phyloP scores from a whole-genome alignment of 2,329 filamentous ascomycete genomes.

The Fusarium xylarioides region DNA sequence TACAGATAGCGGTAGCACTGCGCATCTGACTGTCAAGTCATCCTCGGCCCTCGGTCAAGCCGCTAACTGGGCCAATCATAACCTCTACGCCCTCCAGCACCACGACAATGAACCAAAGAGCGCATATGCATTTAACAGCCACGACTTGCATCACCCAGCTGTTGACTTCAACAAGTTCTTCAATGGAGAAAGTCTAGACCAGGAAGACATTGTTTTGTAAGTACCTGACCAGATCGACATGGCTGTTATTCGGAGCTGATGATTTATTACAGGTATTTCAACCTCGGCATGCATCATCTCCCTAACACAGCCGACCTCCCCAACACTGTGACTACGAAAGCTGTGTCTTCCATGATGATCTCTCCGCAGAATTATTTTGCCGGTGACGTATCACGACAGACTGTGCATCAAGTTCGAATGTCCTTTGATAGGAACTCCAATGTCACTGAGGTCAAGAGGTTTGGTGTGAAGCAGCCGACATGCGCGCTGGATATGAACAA shows the following conservation, averaged over 20 bases:
- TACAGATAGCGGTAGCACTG: constrained; percentile 24
- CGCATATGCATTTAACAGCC: constrained; percentile 56
- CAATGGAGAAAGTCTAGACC: constrained; percentile 14
- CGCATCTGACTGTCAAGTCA: constrained; percentile 58
- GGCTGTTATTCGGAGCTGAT: background rate
- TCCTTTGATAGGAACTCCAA: constrained; percentile 7
- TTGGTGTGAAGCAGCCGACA: constrained; percentile 21
- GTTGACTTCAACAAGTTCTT: constrained; percentile 25
- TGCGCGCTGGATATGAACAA: constrained; percentile 18
- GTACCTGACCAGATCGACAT: background rate
- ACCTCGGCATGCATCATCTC: constrained; percentile 29
- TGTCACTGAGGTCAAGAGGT: constrained; percentile 17
- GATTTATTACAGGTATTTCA: constrained; percentile 7
- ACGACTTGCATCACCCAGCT: constrained; percentile 55
- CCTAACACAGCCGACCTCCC: constrained; percentile 27
- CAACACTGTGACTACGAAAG: constrained; percentile 20
- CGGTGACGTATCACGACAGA: constrained; percentile 15
- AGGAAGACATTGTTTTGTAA: constrained; percentile 29
- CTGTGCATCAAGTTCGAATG: constrained; percentile 16
- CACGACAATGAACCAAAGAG: constrained; percentile 62
- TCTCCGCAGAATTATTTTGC: constrained; percentile 27
- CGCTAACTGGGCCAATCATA: constrained; percentile 59
- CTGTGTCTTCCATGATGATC: constrained; percentile 24
- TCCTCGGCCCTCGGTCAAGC: constrained; percentile 57
- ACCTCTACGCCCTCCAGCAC: constrained; percentile 60